Evolutionary conservation across 495 filamentous ascomycete species (phyloP).

Genomic region (Evansstolkia leycettana): DNA sequence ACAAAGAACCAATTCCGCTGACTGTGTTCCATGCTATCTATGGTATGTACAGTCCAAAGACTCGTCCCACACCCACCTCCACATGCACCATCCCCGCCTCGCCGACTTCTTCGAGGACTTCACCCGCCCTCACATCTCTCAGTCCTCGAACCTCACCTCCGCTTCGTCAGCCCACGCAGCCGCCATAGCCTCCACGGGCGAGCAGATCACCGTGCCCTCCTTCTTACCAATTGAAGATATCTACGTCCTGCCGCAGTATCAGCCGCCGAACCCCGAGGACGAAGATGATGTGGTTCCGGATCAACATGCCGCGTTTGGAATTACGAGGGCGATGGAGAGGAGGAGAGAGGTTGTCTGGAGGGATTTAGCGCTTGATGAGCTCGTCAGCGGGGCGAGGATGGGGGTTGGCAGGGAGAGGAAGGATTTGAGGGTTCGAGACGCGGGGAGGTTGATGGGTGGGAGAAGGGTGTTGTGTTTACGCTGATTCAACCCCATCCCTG

Average conservation of each 20-base stretch:
- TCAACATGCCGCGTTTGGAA: slow-evolving; percentile 94
- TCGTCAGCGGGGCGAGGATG: slow-evolving; percentile 38
- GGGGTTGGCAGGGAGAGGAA: slow-evolving; percentile 7
- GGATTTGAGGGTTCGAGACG: slow-evolving; percentile 19
- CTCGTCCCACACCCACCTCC: slow-evolving; percentile 72
- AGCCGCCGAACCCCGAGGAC: slow-evolving; percentile 91
- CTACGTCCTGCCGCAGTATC: slow-evolving; percentile 78
- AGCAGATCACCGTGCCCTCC: slow-evolving; percentile 25
- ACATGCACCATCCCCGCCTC: slow-evolving; percentile 66
- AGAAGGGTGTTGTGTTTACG: slow-evolving; percentile 24
- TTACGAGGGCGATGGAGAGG: slow-evolving; percentile 61
- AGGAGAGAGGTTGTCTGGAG: slow-evolving; percentile 67
- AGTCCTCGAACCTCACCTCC: slow-evolving; percentile 8
- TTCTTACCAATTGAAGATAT: slow-evolving; percentile 54
- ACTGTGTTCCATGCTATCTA: too few species aligned
- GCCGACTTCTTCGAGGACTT: slow-evolving; percentile 93
- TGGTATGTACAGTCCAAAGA: slow-evolving; percentile 92
- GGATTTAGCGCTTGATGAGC: slow-evolving; percentile 64
- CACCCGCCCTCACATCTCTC: slow-evolving; percentile 27
- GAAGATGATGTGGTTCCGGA: slow-evolving; percentile 97
- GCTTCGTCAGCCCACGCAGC: slow-evolving; percentile 10
- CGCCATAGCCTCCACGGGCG: slow-evolving; percentile 19
- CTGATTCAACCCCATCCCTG: slow-evolving; percentile 9
- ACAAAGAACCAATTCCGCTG: too few species aligned
- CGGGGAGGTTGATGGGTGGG: slow-evolving; percentile 28